Base-by-base conservation (phyloP, 805 yeast genomes). In the Ogataea ganodermae region DNA sequence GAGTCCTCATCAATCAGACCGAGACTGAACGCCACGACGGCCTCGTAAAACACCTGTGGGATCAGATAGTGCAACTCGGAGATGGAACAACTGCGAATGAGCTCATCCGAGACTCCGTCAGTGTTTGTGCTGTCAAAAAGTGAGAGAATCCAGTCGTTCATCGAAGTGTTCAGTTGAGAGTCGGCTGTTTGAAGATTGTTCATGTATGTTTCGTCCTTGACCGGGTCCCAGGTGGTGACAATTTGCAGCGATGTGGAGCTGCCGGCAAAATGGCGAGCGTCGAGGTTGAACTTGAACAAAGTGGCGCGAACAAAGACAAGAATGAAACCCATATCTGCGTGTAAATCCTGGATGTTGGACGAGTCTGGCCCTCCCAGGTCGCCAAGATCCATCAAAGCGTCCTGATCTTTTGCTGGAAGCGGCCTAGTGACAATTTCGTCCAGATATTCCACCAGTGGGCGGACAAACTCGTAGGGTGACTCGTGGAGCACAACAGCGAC, bases 51-150 rank as follows among this genome's bases (percentile, higher is more conserved):
- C 22, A 92, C 79, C 3, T 79, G 72, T 1, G 97, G 94, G 16
- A 90, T 76, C 27, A 91, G 66, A 30, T 75, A 73, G 51, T 86
- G 78, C 43, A 86, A 79, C 48, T 88, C 91, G 54, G 80, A 79
- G 14, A 85, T 77, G 6, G 83, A 73, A 1, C 87, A 79, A 9
- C 81, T 72, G 55, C 83, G 78, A 59, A 91, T 80, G 50, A 90
- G 67, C 36, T 86, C 91, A 65, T 92, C 97, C 0, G 96, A 84
- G 30, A 91, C 80, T 3, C 97, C 96, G 31, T 84, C 84, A 26
- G 87, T 52, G 45, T 62, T 61, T 1, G 58, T 47, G 18, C 56
- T 49, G 51, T 89, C 91, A 66, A 87, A 90, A 33, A 92, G 65
- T 1, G 94, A 91, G 22, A 77, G 69, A 38, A 86, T 78, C 98